A percentile compares a stretch with the other conserved stretches of the same genome.
Evolutionary conservation across 2,329 filamentous ascomycete species (phyloP).

Genomic region (Curvularia hawaiiensis): DNA sequence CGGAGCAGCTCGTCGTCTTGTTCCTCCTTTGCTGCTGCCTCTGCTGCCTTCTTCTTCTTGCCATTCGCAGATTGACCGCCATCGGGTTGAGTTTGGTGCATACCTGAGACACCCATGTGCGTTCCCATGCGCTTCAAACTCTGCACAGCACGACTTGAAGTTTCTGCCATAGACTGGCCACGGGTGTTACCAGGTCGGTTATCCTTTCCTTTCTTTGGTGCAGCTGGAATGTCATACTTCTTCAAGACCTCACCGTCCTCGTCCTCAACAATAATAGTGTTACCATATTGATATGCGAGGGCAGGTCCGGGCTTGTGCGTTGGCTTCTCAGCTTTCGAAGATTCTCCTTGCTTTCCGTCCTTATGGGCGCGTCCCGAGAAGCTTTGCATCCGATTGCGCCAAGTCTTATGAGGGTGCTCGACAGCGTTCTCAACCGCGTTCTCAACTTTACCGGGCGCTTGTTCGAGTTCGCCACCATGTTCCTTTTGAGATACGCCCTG

Average conservation of each 20-base stretch:
- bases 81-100: conserved; percentile 33
- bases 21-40: conserved; percentile 49
- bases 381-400: conserved; percentile 53
- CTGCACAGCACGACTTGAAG: conserved; percentile 49
- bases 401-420: conserved; percentile 48
- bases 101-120: conserved; percentile 53
- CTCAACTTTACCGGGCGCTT: conserved; percentile 45
- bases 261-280: conserved; percentile 88
- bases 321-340: conserved; percentile 40
- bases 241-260: conserved; percentile 86
- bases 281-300: conserved; percentile 84
- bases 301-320: conserved; percentile 66
- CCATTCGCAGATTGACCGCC: conserved; percentile 21
- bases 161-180: conserved; percentile 40
- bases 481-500: conserved; percentile 54
- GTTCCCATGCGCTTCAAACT: conserved; percentile 59
- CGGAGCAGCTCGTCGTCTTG: conserved; percentile 74
- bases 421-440: conserved; percentile 41
- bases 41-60: conserved; percentile 30
- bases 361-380: conserved; percentile 51
- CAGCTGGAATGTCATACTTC: conserved; percentile 73
- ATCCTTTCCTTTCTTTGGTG: conserved; percentile 46
- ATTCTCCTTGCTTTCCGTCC: conserved; percentile 44
- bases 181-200: conserved; percentile 34
- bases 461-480: conserved; percentile 51